Evolutionary conservation across 2,329 filamentous ascomycete genomes (phyloP), one percentile per base, ranked within the genome.

Genomic region (Scedosporium minutisporum): DNA sequence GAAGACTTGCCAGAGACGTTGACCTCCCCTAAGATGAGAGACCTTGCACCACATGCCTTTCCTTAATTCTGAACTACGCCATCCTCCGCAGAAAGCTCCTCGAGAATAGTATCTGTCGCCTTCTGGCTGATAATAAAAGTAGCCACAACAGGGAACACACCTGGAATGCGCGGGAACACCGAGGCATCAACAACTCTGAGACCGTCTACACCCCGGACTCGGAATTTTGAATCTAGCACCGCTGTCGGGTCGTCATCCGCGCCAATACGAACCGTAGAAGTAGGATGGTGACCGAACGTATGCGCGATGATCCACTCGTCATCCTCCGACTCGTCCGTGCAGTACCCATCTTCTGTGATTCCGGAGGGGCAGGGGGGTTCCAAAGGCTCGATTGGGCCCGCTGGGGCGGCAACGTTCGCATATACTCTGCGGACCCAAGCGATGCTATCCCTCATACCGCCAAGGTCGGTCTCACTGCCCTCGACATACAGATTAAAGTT

Each of bases 171-270:
- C 2, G 82, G 81, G 65, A 80, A 86, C 2, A 80, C 76, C 12
- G 76, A 79, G 2, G 82, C 83, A 72, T 87, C 84, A 3, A 86
- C 84, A 16, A 86, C 84, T 18, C 84, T 73, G 55, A 87, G 70
- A 0, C 78, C 78, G 2, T 73, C 69, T 1, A 83, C 78, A 5
- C 82, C 82, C 21, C 79, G 72, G 3, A 87, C 83, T n/a, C 77
- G 74, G 69, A 86, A 84, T 62, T 78, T 73, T 0, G 74, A 75
- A 68, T 87, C 81, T 62, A 87, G 68, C 3, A 86, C 82, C 2
- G 82, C 83, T 70, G 76, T 79, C 1, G 74, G 71, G 68, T 87
- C 83, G 44, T 72, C 73, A 53, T 81, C 79, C 1, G 74, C 71
- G 4, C 84, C 83, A 63, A 86, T 86, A 1, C 80, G 76, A 58